phyloP scores from a whole-genome alignment of 805 yeast species.

The Starmera pachycereana region DNA sequence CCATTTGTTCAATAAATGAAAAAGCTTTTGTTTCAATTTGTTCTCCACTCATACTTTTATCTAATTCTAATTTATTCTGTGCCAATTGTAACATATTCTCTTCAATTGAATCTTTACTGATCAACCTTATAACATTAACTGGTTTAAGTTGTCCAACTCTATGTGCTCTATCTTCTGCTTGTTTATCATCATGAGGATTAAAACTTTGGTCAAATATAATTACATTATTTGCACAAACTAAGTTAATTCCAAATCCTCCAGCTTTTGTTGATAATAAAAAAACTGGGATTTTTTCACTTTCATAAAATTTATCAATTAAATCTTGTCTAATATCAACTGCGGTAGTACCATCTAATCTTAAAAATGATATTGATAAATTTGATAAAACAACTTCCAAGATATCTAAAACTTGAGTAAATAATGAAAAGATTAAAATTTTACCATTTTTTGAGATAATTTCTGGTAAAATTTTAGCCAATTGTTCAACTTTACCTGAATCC shows the following conservation, averaged over 20 bases:
- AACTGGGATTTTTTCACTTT: slow-evolving; percentile 71
- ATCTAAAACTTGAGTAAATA: slow-evolving; percentile 88
- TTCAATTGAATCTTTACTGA: slow-evolving; percentile 70
- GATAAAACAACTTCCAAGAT: slow-evolving; percentile 71
- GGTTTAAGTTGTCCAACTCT: slow-evolving; percentile 89
- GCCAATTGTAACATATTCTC: slow-evolving; percentile 84
- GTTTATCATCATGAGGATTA: slow-evolving; percentile 97
- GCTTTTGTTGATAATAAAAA: slow-evolving; percentile 90
- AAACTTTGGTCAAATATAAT: slow-evolving; percentile 88
- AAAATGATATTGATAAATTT: slow-evolving; percentile 52
- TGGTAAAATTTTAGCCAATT: slow-evolving; percentile 47
- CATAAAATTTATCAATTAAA: slow-evolving; percentile 80
- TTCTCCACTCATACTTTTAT: slow-evolving; percentile 27
- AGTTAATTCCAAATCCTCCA: slow-evolving; percentile 97
- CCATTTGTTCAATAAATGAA: slow-evolving; percentile 27
- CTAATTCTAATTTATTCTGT: slow-evolving; percentile 82
- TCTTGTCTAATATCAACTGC: slow-evolving; percentile 90
- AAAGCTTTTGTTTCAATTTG: slow-evolving; percentile 17
- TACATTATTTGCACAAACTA: slow-evolving; percentile 91
- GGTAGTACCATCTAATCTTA: slow-evolving; percentile 90
- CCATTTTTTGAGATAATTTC: slow-evolving; percentile 44
- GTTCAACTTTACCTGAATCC: slow-evolving; percentile 66
- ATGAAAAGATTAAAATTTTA: slow-evolving; percentile 75
- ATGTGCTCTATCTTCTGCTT: slow-evolving; percentile 98
- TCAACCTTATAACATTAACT: slow-evolving; percentile 68